Percentiles rank a stretch among this genome's conserved stretches.
Conservation (phyloP, 129 eudicot species). For the Lonicera japonica region DNA sequence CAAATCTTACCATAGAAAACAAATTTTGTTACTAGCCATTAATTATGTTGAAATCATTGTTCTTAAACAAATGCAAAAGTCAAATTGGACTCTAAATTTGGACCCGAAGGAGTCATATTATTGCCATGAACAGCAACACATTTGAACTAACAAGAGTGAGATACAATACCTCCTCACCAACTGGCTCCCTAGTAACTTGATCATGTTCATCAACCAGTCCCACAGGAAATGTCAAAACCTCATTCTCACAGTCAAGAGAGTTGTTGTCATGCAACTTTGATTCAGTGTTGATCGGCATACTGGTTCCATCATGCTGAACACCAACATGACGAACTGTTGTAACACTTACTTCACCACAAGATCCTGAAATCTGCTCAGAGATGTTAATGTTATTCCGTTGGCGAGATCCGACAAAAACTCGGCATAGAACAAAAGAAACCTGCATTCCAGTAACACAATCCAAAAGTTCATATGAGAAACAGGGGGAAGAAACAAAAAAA, state of each 20-base stretch:
- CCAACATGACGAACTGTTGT: conserved; percentile 45
- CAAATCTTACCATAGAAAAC: too few species aligned
- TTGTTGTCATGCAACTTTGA: conserved; percentile 11
- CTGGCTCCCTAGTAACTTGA: conserved; percentile 11
- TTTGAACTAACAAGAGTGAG: not conserved
- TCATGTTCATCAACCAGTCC: conserved; percentile 16
- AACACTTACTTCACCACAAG: conserved; percentile 34
- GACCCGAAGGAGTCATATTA: too few species aligned
- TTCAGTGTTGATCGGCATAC: conserved; percentile 12
- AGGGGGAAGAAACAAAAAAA: not conserved
- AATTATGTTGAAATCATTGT: too few species aligned
- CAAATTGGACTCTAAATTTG: too few species aligned
- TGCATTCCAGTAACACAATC: conserved; percentile 8
- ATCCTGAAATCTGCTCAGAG: conserved; percentile 35
- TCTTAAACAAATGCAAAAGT: too few species aligned
- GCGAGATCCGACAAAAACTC: conserved; percentile 46
- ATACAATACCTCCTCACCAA: conserved; percentile 29
- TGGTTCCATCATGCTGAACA: conserved; percentile 49
- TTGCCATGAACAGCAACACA: not conserved
- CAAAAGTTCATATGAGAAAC: conserved; percentile 1
- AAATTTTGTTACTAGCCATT: too few species aligned
- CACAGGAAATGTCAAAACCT: conserved; percentile 14
- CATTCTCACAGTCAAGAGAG: conserved; percentile 18
- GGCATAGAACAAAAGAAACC: conserved; percentile 59
- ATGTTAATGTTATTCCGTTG: conserved; percentile 10